phyloP scores from a whole-genome alignment of 495 filamentous ascomycete genomes.

The Polyplosphaeria fusca region DNA sequence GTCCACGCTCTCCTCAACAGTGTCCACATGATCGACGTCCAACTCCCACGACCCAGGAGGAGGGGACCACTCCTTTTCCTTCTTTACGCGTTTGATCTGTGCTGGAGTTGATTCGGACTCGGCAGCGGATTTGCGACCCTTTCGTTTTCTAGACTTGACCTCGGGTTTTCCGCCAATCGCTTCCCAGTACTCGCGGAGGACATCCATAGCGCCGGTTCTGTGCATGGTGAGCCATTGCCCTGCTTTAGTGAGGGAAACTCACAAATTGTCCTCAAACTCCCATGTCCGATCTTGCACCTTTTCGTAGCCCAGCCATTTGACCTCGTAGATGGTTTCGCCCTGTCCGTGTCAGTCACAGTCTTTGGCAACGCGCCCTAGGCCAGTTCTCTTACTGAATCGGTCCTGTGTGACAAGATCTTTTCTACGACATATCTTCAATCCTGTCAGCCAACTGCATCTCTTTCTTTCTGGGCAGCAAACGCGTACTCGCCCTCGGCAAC shows the following conservation, averaged over 20 bases:
- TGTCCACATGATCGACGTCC: conserved; percentile 53
- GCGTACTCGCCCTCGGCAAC: conserved; percentile 44
- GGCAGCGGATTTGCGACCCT: conserved; percentile 16
- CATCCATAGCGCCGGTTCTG: conserved; percentile 50
- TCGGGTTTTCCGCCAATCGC: conserved; percentile 56
- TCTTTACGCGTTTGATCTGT: conserved; percentile 22
- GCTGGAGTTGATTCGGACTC: conserved; percentile 13
- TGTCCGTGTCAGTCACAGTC: conserved; percentile 5
- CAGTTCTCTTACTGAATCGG: conserved; percentile 40
- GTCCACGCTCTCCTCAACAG: conserved; percentile 48
- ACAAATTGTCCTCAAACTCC: conserved; percentile 59
- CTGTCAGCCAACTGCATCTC: conserved; percentile 38
- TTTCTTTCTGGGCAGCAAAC: conserved; percentile 37
- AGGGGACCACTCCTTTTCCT: conserved; percentile 46
- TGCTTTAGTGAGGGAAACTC: conserved; percentile 35
- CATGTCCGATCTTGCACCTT: conserved; percentile 54
- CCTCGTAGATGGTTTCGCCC: conserved; percentile 40
- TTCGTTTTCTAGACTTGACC: conserved; percentile 27
- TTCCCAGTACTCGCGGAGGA: conserved; percentile 54
- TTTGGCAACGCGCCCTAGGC: neutral
- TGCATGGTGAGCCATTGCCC: neutral
- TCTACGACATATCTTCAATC: conserved; percentile 58
- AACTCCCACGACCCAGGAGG: conserved; percentile 57
- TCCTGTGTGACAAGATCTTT: conserved; percentile 50
- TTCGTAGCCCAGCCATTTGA: conserved; percentile 66